These are phyloP conservation scores for Pyrenophora teres DNA, from an alignment of 2,329 filamentous ascomycete genomes.

Conservation along the genomic window DNA sequence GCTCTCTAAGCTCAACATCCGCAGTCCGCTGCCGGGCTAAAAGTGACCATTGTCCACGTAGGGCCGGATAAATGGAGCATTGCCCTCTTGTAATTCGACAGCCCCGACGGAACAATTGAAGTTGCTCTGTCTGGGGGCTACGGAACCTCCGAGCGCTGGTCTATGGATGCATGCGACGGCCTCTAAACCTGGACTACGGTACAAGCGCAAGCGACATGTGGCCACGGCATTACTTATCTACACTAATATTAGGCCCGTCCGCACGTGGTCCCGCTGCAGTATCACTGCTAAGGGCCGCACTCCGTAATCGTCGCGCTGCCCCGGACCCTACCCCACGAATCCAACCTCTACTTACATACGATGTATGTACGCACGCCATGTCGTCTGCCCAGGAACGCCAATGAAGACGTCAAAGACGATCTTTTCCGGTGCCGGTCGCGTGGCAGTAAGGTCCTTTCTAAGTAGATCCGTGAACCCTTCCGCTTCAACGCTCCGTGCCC, in stretches of 20 bases:
- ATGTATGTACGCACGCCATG: slow-evolving; percentile 2
- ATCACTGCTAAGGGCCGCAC: not conserved
- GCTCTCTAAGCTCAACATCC: slow-evolving; percentile 12
- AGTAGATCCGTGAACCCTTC: not conserved
- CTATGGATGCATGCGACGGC: slow-evolving; percentile 5
- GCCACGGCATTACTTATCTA: not conserved
- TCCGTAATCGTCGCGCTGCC: slow-evolving; percentile 3
- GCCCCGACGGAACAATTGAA: slow-evolving; percentile 26
- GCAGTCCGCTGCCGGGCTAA: slow-evolving; percentile 13
- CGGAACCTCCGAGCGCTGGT: slow-evolving; percentile 1
- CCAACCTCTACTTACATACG: slow-evolving; percentile 3
- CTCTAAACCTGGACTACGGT: slow-evolving; percentile 10
- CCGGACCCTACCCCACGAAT: not conserved
- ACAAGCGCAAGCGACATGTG: not conserved
- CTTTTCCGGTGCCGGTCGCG: slow-evolving; percentile 21
- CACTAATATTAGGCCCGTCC: not conserved
- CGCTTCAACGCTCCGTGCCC: not conserved
- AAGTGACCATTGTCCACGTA: slow-evolving; percentile 26
- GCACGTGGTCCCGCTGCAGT: slow-evolving; percentile 5
- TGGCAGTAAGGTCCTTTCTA: slow-evolving; percentile 10
- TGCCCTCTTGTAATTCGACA: slow-evolving; percentile 30
- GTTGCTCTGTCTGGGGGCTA: slow-evolving; percentile 1
- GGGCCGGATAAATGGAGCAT: slow-evolving; percentile 42
- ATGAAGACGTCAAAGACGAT: slow-evolving; percentile 12
- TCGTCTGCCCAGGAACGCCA: slow-evolving; percentile 8